Base-by-base conservation (phyloP, 805 yeast genomes). In the Hanseniaspora clermontiae region DNA sequence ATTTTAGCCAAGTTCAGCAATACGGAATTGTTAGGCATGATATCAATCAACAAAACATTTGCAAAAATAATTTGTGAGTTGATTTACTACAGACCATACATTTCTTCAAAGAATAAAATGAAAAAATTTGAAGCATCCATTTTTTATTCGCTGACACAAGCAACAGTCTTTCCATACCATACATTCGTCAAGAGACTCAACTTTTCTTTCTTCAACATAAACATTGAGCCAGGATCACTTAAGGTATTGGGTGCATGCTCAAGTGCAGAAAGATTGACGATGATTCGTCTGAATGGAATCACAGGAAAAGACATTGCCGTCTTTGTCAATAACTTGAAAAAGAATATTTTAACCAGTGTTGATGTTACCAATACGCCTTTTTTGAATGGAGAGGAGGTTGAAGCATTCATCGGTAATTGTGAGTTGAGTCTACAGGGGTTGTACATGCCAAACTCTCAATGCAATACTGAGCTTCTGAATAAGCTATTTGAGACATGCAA, bases 31-130 rank as follows among this genome's bases (percentile, higher is more conserved):
- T 15, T 46, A 19, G 14, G 17, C 11, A 29, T 52, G 24, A 12
- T 52, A 7, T 32, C 51, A 2, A 15, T 52, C 10, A 52, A 52
- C 37, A 45, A 46, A 19, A 38, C 31, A 15, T 12, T 46, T 10
- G 24, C 57, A 6, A 46, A 29, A n/a, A 38, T 52, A 11, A 46
- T 52, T 10, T 31, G 40, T 31, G 57, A 52, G 27, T 24, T 52
- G 3, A 7, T 52, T 29, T 52, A 52, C 24, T 52, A 52, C 29
- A 52, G 57, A n/a, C 57, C 57, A 40, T 52, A 31, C 43, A 42
- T 46, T 19, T 31, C 46, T 7, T 29, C 34, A 6, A n/a, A 38
- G 17, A 19, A 37, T 10, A 37, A 52, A 20, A 29, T 52, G 50
- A 40, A 36, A 43, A 52, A 46, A 39, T 34, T 52, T 29, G 57